Percentiles rank a stretch among this genome's conserved stretches.
Evolutionary conservation across 768 basidiomycete species (phyloP).

Genomic region (Gelatoporia subvermispora): DNA sequence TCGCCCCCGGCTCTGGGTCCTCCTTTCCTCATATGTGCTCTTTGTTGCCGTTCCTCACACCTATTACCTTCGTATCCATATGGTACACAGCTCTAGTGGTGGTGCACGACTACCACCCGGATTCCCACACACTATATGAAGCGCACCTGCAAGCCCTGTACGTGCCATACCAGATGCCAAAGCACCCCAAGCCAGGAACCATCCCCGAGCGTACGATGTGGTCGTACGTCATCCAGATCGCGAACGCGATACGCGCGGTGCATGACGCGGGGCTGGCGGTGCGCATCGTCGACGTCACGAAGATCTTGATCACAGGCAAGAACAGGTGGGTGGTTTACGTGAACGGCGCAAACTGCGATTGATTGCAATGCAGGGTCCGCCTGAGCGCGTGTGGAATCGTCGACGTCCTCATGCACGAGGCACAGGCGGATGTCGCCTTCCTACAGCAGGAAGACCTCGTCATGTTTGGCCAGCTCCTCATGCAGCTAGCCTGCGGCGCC

Average conservation of each 20-base stretch:
- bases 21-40: not conserved
- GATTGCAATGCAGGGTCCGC: constrained; percentile 51
- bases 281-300: constrained; percentile 78
- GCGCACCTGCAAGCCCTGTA: constrained; percentile 63
- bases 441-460: constrained; percentile 87
- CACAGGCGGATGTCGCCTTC: constrained; percentile 44
- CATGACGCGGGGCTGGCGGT: constrained; percentile 81
- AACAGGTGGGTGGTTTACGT: constrained; percentile 56
- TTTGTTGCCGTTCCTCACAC: not conserved
- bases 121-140: constrained; percentile 77
- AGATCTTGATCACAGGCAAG: constrained; percentile 83
- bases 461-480: constrained; percentile 80
- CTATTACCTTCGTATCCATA: not conserved
- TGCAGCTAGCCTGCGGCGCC: constrained; percentile 73
- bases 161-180: constrained; percentile 28
- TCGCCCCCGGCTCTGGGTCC: constrained; percentile 7
- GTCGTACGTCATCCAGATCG: constrained; percentile 90
- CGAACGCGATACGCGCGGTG: constrained; percentile 78
- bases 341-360: not conserved
- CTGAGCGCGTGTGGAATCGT: constrained; percentile 82
- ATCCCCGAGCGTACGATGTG: constrained; percentile 83
- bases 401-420: constrained; percentile 79
- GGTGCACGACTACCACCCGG: constrained; percentile 85
- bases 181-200: constrained; percentile 26
- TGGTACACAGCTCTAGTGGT: constrained; percentile 65